Evolutionary conservation across 179 eudicot genomes (phyloP).

Genomic region (Pouteria campechiana): DNA sequence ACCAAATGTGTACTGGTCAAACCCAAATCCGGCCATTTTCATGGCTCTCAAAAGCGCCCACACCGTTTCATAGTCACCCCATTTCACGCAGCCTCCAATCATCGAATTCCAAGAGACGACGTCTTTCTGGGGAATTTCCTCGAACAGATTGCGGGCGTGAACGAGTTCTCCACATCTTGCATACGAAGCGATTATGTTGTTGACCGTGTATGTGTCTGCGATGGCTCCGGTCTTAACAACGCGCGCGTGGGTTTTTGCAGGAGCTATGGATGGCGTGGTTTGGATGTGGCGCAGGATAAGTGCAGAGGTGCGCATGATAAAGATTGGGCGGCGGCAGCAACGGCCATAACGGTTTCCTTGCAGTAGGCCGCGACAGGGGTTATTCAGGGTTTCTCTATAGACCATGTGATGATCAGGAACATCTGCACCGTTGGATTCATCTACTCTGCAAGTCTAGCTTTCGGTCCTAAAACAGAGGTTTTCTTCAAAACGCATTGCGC

Average conservation of each 20-base stretch:
- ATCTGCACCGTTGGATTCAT: too few species aligned
- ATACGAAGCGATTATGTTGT: conserved; percentile 32
- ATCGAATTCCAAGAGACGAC: conserved; percentile 70
- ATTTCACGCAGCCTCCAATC: conserved; percentile 49
- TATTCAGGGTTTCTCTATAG: too few species aligned
- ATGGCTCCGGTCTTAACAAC: conserved; percentile 38
- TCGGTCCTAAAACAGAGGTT: too few species aligned
- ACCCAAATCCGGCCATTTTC: conserved; percentile 29
- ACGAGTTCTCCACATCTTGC: conserved; percentile 29
- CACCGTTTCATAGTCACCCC: conserved; percentile 21
- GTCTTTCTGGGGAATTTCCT: conserved; percentile 58
- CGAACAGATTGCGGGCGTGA: conserved; percentile 56
- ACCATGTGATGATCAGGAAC: too few species aligned
- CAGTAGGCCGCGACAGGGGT: too few species aligned
- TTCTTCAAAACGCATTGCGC: too few species aligned
- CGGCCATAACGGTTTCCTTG: too few species aligned
- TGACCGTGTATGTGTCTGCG: conserved; percentile 29
- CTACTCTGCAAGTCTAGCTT: too few species aligned
- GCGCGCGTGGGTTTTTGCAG: conserved; percentile 31
- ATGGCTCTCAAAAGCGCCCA: conserved; percentile 40
- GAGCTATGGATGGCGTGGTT: too few species aligned
- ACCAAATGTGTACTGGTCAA: conserved; percentile 59
- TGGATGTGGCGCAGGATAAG: too few species aligned
- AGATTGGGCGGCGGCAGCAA: too few species aligned
- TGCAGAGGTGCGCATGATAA: too few species aligned